Conservation (phyloP, 495 filamentous ascomycete genomes). For the Mytilinidion resinicola region DNA sequence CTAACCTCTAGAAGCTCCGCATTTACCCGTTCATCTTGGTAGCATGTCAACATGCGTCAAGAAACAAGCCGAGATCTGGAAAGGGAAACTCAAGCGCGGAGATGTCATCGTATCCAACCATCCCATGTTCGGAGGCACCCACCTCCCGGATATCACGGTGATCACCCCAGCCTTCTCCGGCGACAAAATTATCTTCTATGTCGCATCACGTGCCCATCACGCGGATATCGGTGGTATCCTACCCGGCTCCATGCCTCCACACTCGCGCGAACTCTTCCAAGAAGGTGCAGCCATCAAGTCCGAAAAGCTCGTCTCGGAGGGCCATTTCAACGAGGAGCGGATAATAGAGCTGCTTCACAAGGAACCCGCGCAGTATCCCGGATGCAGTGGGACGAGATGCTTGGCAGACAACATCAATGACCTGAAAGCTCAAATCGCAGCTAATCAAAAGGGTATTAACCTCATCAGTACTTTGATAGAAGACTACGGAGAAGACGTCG, state of each 20-base stretch:
- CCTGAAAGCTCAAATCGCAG: conserved; percentile 90
- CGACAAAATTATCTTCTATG: conserved; percentile 90
- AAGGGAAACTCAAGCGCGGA: conserved; percentile 77
- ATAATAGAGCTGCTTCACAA: conserved; percentile 76
- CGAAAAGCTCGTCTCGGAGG: conserved; percentile 89
- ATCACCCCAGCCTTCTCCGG: conserved; percentile 87
- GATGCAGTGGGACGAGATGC: conserved; percentile 84
- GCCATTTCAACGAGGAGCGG: conserved; percentile 79
- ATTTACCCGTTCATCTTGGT: conserved; percentile 88
- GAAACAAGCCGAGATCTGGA: conserved; percentile 90
- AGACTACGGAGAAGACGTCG: conserved; percentile 85
- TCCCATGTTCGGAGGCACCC: conserved; percentile 84
- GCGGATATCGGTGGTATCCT: conserved; percentile 96
- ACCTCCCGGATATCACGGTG: conserved; percentile 89
- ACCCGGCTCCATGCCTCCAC: conserved; percentile 93
- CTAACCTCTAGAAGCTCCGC: conserved; percentile 52
- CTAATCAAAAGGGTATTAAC: conserved; percentile 92
- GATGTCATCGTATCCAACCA: conserved; percentile 97
- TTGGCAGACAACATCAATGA: conserved; percentile 93
- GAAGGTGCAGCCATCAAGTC: conserved; percentile 91
- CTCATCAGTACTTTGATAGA: conserved; percentile 78
- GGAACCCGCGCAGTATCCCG: conserved; percentile 78
- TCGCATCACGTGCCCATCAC: conserved; percentile 90
- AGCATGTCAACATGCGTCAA: conserved; percentile 93
- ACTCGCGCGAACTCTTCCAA: conserved; percentile 87